Conservation (phyloP, 1,284 basidiomycete species). For the Phylloporus sp. region DNA sequence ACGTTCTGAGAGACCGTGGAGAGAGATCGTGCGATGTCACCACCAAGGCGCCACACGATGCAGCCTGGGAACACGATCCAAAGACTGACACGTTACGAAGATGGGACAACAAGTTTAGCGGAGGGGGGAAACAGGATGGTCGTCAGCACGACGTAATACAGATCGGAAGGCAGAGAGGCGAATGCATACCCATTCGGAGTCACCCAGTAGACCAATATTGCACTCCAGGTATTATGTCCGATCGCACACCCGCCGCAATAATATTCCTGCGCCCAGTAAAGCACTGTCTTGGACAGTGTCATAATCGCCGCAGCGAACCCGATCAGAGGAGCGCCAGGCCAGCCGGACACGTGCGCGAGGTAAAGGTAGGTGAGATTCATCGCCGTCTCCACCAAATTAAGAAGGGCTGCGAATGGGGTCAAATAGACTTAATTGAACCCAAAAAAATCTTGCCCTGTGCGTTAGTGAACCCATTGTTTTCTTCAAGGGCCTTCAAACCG, state of each 20-base stretch:
- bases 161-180: not conserved
- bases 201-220: constrained; percentile 68
- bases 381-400: constrained; percentile 82
- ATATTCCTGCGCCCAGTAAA: constrained; percentile 84
- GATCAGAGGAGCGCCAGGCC: constrained; percentile 70
- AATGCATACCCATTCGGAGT: constrained; percentile 76
- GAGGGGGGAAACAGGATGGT: no score
- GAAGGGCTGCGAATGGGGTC: constrained; percentile 51
- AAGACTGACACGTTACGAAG: constrained; percentile 44
- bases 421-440: not conserved
- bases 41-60: constrained; percentile 58
- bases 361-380: constrained; percentile 81
- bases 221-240: constrained; percentile 70
- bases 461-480: constrained; percentile 81
- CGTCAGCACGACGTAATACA: constrained; percentile 1
- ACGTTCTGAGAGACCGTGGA: constrained; percentile 37
- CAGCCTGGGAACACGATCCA: constrained; percentile 75
- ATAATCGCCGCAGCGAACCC: constrained; percentile 75
- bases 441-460: constrained; percentile 70
- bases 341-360: constrained; percentile 63
- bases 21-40: constrained; percentile 56
- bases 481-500: constrained; percentile 63
- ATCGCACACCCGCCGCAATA: constrained; percentile 72
- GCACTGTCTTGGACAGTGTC: constrained; percentile 84
- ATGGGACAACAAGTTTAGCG: no score